A percentile compares a stretch with the other conserved stretches of the same genome.
These are phyloP conservation scores for Hericium coralloides DNA, from an alignment of 768 basidiomycete genomes.

Conservation along the genomic window DNA sequence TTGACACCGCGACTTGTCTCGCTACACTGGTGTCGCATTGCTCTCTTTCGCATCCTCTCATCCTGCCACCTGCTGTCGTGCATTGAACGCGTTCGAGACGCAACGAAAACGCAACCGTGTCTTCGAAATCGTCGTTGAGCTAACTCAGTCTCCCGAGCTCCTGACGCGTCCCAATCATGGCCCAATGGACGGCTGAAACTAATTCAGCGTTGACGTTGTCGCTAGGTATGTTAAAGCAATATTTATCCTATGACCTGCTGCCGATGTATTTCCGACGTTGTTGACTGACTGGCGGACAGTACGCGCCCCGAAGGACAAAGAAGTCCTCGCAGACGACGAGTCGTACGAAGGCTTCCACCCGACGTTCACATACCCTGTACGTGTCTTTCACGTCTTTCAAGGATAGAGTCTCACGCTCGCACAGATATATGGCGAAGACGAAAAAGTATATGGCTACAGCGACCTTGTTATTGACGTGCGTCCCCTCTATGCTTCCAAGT, in stretches of 20 bases:
- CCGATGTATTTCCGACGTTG: neutral
- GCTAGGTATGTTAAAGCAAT: conserved; percentile 42
- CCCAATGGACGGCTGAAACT: conserved; percentile 73
- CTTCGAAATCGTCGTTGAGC: neutral
- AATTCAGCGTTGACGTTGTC: conserved; percentile 71
- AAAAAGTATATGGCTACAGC: conserved; percentile 92
- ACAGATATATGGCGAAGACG: conserved; percentile 92
- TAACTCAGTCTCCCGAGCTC: neutral
- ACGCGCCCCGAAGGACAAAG: conserved; percentile 58
- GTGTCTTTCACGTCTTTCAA: conserved; percentile 15
- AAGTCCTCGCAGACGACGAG: conserved; percentile 43
- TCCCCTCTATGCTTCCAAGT: conserved; percentile 4
- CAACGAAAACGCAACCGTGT: neutral
- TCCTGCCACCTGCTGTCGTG: neutral
- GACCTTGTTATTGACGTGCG: conserved; percentile 77
- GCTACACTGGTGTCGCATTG: no score
- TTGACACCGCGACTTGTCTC: no score
- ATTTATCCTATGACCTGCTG: neutral
- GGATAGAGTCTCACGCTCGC: neutral
- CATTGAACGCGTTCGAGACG: neutral
- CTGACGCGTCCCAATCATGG: conserved; percentile 2
- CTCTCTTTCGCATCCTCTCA: neutral
- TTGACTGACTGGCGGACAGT: conserved; percentile 32
- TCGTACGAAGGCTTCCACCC: conserved; percentile 69
- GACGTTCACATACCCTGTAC: conserved; percentile 87